Base-by-base conservation (phyloP, 495 filamentous ascomycete genomes). In the Pyrenopolyporus hunteri region DNA sequence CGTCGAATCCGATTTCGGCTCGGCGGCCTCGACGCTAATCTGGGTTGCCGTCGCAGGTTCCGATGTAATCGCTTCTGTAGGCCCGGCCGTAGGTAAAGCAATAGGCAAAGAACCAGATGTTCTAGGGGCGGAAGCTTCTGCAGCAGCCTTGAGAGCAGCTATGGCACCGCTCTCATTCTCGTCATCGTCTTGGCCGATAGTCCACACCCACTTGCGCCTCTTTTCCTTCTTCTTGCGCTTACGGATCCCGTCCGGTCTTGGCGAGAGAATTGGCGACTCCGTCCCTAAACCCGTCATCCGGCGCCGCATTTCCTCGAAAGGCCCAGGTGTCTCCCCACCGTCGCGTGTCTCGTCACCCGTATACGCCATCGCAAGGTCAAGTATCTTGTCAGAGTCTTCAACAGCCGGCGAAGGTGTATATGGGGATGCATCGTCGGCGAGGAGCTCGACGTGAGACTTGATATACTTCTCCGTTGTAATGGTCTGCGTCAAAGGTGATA, bases 291-390 rank as follows among this genome's bases (percentile, higher is more conserved):
- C 49, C 32, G 78, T 80, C 73, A 83, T 78, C 33, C 79, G 73
- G 0, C 82, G 69, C 14, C 81, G 73, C 79, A 82, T 82, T 54
- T 84, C 81, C 61, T 84, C 82, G 28, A 83, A 84, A 4, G 82
- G 81, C 0, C 82, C 80, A 0, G 82, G 81, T 0, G 81, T 84
- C 64, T 80, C 75, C 1, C 81, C 82, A 5, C 82, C 81, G 53
- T 84, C 80, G 32, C 78, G 73, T 0, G 76, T 81, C 42, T 82
- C 76, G 39, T 77, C 73, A 33, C 70, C 70, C 5, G 78, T 73
- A 57, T 82, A 80, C 23, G 79, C 73, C 73, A 81, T 76, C 23
- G 77, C 71, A 17, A 77, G 56, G 57, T 83, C 80, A 37, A 83
- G 70, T 7, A 70, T 29, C 31, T 62, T 66, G 4, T 77, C 74